These are phyloP conservation scores for Conringia planisiliqua DNA, from an alignment of 345 rosid genomes.

Conservation along the genomic window DNA sequence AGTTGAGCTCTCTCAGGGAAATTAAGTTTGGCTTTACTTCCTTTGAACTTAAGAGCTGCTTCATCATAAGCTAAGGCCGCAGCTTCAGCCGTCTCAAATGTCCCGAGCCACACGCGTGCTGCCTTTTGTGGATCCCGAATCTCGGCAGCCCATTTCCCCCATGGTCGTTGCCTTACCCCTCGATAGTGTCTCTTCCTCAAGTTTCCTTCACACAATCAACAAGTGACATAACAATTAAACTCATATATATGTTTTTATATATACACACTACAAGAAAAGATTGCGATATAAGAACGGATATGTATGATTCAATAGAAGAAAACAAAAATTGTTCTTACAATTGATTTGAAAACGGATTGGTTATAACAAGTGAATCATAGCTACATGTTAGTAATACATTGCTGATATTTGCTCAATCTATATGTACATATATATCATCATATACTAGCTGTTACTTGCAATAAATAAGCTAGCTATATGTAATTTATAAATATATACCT, in stretches of 20 bases:
- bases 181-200: slow-evolving; percentile 49
- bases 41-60: slow-evolving; percentile 83
- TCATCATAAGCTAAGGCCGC: slow-evolving; percentile 80
- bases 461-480: neutral
- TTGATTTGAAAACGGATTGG: too few species aligned
- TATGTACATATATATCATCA: neutral
- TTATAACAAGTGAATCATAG: too few species aligned
- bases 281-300: neutral
- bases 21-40: slow-evolving; percentile 83
- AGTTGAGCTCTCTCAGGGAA: slow-evolving; percentile 73
- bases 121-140: slow-evolving; percentile 62
- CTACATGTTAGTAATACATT: too few species aligned
- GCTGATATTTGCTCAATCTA: neutral
- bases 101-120: slow-evolving; percentile 70
- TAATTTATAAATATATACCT: slow-evolving; percentile 22
- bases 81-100: slow-evolving; percentile 75
- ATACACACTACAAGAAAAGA: neutral
- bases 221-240: neutral
- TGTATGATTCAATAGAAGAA: too few species aligned
- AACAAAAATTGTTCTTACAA: too few species aligned
- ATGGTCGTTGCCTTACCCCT: slow-evolving; percentile 65
- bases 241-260: neutral
- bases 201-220: slow-evolving; percentile 32
- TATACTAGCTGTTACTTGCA: neutral
- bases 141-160: slow-evolving; percentile 75